Conservation (phyloP, 148 eudicot genomes). For the Vaccinium darrowii region DNA sequence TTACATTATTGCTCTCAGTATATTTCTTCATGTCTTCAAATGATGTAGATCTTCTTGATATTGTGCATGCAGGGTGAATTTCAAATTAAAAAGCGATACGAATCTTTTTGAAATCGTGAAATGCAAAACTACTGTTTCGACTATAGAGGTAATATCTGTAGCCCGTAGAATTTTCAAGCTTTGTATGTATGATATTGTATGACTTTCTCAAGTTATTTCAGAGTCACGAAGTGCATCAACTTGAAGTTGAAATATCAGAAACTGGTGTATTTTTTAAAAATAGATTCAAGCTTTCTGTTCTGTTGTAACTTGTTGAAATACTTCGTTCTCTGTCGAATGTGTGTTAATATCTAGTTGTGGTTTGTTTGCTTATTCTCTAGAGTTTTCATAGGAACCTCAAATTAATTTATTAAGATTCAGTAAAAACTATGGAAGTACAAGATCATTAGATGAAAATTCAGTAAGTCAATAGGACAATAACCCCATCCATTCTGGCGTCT, state of each 20-base stretch:
- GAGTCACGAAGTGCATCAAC: not conserved
- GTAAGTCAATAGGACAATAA: too few species aligned
- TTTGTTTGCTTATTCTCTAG: not conserved
- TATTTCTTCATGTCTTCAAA: not conserved
- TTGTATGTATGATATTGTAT: not conserved
- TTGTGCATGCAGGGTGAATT: constrained; percentile 65
- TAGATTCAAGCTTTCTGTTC: not conserved
- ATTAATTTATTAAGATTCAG: not conserved
- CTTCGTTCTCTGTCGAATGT: not conserved
- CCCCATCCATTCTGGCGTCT: too few species aligned
- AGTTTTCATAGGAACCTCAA: not conserved
- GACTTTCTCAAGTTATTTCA: not conserved
- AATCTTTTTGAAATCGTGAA: constrained; percentile 79
- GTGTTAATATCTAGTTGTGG: not conserved
- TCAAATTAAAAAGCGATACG: constrained; percentile 80
- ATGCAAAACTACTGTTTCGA: constrained; percentile 83
- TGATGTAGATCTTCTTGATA: not conserved
- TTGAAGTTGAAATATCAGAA: not conserved
- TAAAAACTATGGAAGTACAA: not conserved
- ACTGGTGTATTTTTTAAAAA: not conserved
- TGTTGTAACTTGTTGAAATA: not conserved
- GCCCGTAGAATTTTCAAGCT: not conserved
- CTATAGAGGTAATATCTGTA: constrained; percentile 69
- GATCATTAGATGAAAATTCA: too few species aligned
- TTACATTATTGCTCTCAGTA: not conserved